Evolutionary conservation across 2,329 filamentous ascomycete genomes (phyloP).

Genomic region (Talaromyces rugulosus): DNA sequence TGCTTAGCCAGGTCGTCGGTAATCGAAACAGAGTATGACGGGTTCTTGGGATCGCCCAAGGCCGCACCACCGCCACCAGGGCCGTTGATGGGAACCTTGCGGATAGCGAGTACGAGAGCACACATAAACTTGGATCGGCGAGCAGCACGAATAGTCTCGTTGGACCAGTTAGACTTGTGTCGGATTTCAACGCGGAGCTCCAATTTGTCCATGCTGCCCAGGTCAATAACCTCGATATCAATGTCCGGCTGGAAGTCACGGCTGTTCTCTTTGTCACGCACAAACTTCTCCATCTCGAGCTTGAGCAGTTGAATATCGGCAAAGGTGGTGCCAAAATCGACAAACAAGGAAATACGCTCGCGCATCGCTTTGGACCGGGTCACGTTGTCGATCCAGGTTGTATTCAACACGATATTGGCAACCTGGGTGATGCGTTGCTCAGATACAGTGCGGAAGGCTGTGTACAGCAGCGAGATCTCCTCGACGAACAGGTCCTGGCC

Average conservation of each 20-base stretch:
- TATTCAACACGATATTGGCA: slow-evolving; percentile 89
- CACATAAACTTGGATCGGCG: slow-evolving; percentile 96
- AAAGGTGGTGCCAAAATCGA: slow-evolving; percentile 81
- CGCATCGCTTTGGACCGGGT: slow-evolving; percentile 88
- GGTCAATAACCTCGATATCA: slow-evolving; percentile 69
- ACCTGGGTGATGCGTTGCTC: slow-evolving; percentile 77
- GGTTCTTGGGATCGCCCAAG: slow-evolving; percentile 63
- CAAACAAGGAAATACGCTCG: slow-evolving; percentile 73
- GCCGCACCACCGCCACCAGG: slow-evolving; percentile 69
- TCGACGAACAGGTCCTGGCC: slow-evolving; percentile 73
- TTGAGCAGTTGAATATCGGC: slow-evolving; percentile 85
- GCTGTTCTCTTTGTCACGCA: slow-evolving; percentile 75
- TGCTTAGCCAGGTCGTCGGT: slow-evolving; percentile 62
- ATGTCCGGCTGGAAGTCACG: slow-evolving; percentile 89
- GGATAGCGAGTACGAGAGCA: slow-evolving; percentile 77
- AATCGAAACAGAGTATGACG: slow-evolving; percentile 74
- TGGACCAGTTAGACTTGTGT: slow-evolving; percentile 91
- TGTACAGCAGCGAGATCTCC: slow-evolving; percentile 90
- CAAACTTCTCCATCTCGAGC: slow-evolving; percentile 78
- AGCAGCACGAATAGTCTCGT: slow-evolving; percentile 74
- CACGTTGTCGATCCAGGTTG: slow-evolving; percentile 92
- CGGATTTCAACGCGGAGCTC: slow-evolving; percentile 77
- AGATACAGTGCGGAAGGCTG: slow-evolving; percentile 79
- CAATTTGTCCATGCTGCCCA: slow-evolving; percentile 84
- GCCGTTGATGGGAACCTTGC: slow-evolving; percentile 78